Evolutionary conservation across 768 basidiomycete species (phyloP).

Genomic region (Podaxis sp.): DNA sequence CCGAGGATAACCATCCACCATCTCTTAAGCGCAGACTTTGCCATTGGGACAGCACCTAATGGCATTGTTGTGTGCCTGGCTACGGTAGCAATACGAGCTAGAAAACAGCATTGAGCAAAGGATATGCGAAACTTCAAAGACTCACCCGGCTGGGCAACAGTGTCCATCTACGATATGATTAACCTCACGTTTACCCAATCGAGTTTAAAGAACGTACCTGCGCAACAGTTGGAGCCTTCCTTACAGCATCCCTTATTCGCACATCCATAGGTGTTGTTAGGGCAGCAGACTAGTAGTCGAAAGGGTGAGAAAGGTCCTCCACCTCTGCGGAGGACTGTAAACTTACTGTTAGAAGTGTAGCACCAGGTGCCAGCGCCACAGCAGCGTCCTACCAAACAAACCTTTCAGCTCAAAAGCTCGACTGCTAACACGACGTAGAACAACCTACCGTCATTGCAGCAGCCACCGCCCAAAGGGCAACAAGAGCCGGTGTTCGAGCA

Average conservation of each 20-base stretch:
- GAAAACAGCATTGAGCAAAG: too few relatives aligned
- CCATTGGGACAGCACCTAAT: too few relatives aligned
- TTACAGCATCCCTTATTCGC: conserved; percentile 5
- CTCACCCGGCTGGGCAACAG: neutral
- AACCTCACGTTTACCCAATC: neutral
- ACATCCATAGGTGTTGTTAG: neutral
- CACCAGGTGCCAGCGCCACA: neutral
- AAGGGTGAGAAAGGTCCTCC: neutral
- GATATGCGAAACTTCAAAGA: neutral
- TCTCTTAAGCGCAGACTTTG: too few relatives aligned
- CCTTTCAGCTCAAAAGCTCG: neutral
- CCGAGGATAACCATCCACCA: too few relatives aligned
- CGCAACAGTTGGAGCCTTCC: conserved; percentile 7
- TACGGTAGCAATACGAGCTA: too few relatives aligned
- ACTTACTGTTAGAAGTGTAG: neutral
- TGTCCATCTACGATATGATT: neutral
- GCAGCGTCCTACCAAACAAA: neutral
- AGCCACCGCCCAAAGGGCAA: conserved; percentile 12
- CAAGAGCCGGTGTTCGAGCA: conserved; percentile 8
- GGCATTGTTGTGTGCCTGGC: too few relatives aligned
- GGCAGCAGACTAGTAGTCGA: conserved; percentile 2
- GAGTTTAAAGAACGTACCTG: neutral
- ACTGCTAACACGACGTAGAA: neutral
- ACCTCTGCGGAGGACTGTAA: neutral
- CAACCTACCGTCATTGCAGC: conserved; percentile 3